phyloP scores from a whole-genome alignment of 169 alveolate genomes.

The Condylostoma magnum region DNA sequence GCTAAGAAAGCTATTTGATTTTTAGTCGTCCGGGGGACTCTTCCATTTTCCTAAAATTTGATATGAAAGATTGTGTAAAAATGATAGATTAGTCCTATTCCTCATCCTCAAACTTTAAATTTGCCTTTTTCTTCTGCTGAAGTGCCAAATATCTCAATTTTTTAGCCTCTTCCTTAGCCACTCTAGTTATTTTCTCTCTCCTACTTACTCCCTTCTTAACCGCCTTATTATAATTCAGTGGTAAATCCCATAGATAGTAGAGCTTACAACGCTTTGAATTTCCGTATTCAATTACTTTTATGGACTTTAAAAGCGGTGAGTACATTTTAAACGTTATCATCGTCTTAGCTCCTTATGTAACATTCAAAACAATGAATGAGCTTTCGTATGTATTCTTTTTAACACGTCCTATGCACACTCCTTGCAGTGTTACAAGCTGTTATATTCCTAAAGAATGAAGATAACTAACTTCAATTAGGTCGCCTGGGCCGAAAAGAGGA shows the following conservation, averaged over 20 bases:
- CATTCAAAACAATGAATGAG: constrained; percentile 32
- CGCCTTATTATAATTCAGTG: neutral
- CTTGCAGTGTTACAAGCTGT: constrained; percentile 33
- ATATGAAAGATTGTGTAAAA: too few relatives aligned
- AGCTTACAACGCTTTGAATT: constrained; percentile 26
- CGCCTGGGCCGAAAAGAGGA: constrained; percentile 51
- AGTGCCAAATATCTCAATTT: constrained; percentile 3
- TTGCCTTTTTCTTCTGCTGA: neutral
- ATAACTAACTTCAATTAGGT: constrained; percentile 35
- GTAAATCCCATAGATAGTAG: constrained; percentile 27
- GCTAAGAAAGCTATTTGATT: constrained; percentile 7
- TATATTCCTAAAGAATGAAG: constrained; percentile 33
- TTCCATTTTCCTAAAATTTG: too few relatives aligned
- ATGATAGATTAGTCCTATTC: too few relatives aligned
- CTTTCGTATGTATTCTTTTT: constrained; percentile 34
- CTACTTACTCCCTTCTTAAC: neutral
- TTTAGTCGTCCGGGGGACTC: constrained; percentile 10
- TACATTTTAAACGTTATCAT: constrained; percentile 32
- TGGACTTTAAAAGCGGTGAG: constrained; percentile 40
- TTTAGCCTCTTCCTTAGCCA: constrained; percentile 22
- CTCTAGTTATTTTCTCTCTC: neutral
- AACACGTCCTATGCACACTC: constrained; percentile 36
- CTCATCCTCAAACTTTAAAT: too few relatives aligned
- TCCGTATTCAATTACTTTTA: constrained; percentile 29
- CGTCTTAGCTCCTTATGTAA: constrained; percentile 34